Conservation (phyloP, 148 eudicot genomes). For the Cornus florida region DNA sequence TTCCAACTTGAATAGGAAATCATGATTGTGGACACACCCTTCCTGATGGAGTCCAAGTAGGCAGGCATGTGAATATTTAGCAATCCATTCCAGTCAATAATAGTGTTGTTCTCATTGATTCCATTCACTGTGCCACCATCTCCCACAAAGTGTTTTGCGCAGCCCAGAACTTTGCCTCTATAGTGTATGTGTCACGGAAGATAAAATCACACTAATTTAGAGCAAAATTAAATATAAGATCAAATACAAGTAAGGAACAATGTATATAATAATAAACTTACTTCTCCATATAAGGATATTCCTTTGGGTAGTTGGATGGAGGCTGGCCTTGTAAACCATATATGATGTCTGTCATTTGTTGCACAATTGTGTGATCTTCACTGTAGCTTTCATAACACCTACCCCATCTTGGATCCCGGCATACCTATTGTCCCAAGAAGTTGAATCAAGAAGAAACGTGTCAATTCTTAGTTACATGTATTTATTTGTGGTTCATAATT, state of each 20-base stretch:
- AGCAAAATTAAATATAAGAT: no score
- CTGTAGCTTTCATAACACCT: no score
- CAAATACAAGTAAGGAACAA: not conserved
- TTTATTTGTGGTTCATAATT: not conserved
- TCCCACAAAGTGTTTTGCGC: conserved; percentile 33
- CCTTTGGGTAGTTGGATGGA: not conserved
- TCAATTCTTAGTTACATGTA: no score
- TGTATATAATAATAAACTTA: no score
- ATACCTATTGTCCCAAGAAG: no score
- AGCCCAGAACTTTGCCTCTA: conserved; percentile 23
- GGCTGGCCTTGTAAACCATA: conserved; percentile 15
- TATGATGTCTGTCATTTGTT: conserved; percentile 21
- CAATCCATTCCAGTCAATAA: conserved; percentile 19
- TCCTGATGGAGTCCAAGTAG: conserved; percentile 19
- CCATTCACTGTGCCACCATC: conserved; percentile 34
- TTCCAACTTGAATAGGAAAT: conserved; percentile 27
- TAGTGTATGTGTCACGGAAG: not conserved
- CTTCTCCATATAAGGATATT: conserved; percentile 9
- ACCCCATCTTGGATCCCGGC: no score
- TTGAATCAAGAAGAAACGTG: no score
- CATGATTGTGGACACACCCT: conserved; percentile 25
- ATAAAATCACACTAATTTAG: not conserved
- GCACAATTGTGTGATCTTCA: not conserved
- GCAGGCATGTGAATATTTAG: conserved; percentile 27
- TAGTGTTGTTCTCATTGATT: conserved; percentile 26